Evolutionary conservation across 2,329 filamentous ascomycete genomes (phyloP), one percentile per base, ranked within the genome.

Genomic region (Lasiodiplodia citricola): DNA sequence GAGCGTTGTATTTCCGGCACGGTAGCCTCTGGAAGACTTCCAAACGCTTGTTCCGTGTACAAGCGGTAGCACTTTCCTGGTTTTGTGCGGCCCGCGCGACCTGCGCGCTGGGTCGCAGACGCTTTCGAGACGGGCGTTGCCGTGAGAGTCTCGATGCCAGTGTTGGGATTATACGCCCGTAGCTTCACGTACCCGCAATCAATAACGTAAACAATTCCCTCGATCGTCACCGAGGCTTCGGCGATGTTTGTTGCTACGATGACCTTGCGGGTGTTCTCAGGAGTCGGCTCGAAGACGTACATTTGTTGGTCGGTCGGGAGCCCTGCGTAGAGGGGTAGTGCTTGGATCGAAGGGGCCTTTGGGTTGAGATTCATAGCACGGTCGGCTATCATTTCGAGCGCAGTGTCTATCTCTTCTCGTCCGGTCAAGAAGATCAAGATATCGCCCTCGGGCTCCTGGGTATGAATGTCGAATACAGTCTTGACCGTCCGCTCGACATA

Each of bases 201-300:
- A 62, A 98, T 83, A 6, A 99, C 95, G 75, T 93, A 97, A 67
- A 94, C 90, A 70, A 98, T 94, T 2, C 93, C 94, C 66, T 96
- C 91, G 68, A 98, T 96, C 18, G 96, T 98, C 54, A 99, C 91
- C 1, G 93, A 97, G 4, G 96, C 95, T 83, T 99, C 96, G 14
- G 96, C 94, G 72, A 98, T 97, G 77, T 98, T 98, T 69, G 96
- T 98, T 4, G 93, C 91, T 72, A 97, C 90, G 44, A 99, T 92
- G 50, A 97, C 92, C 77, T 98, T 98, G 52, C 96, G 88, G 1
- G 90, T 94, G 69, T 94, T 91, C 70, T 92, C 90, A 0, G 92
- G 89, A 2, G 94, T 84, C 66, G 91, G 89, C 74, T 97, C 93
- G 77, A 98, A 98, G 51, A 98, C 91, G 72, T 94, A 94, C 89